Conservation (phyloP, 2,329 filamentous ascomycete genomes). For the Escovopsis sp. region DNA sequence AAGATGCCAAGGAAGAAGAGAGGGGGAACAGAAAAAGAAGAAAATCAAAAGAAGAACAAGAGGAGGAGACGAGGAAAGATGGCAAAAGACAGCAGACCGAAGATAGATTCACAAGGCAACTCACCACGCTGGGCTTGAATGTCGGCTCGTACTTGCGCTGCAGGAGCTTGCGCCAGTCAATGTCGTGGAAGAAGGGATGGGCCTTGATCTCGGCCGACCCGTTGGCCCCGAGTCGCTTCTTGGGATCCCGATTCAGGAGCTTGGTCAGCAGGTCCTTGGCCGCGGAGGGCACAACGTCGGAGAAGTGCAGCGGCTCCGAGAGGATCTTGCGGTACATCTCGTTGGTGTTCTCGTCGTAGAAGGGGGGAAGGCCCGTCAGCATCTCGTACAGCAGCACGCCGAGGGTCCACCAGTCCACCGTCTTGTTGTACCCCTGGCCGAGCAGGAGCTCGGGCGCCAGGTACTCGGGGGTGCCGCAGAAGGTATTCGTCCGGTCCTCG, state of each 20-base stretch:
- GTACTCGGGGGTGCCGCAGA: conserved; percentile 96
- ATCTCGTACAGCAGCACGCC: conserved; percentile 97
- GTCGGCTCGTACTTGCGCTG: conserved; percentile 97
- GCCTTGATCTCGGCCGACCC: conserved; percentile 97
- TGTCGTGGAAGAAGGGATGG: conserved; percentile 97
- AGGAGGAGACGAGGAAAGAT: too few species aligned
- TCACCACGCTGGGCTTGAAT: conserved; percentile 91
- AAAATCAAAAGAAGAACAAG: too few species aligned
- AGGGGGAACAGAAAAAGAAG: too few species aligned
- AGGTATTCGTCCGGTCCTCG: conserved; percentile 94
- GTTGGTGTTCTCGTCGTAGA: conserved; percentile 98
- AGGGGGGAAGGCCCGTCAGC: conserved; percentile 91
- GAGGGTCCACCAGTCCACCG: conserved; percentile 97
- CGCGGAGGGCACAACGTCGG: conserved; percentile 82
- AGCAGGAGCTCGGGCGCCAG: conserved; percentile 86
- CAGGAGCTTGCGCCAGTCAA: conserved; percentile 94
- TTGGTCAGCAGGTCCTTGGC: conserved; percentile 85
- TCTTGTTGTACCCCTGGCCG: conserved; percentile 93
- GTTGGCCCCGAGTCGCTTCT: conserved; percentile 77
- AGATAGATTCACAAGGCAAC: conserved; percentile 24
- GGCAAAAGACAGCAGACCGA: too few species aligned
- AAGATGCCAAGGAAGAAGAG: neutral
- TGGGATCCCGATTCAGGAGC: conserved; percentile 82
- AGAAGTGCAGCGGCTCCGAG: conserved; percentile 90
- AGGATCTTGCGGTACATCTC: conserved; percentile 99